These are phyloP conservation scores for Quercus berberidifolia DNA, from an alignment of 306 rosid genomes.

Conservation along the genomic window DNA sequence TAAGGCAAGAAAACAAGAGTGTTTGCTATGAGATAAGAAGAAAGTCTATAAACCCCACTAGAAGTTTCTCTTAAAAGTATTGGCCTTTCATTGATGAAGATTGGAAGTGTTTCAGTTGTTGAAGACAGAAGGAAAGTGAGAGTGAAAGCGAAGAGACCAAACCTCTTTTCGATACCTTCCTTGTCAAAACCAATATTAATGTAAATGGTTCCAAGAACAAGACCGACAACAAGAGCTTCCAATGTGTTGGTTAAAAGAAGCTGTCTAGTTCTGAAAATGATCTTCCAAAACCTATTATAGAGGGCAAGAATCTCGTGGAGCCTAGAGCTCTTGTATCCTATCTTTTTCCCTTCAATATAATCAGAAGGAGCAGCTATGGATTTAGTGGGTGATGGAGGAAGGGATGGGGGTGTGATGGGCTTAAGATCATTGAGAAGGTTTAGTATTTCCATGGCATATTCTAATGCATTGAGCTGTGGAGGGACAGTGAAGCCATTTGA, in stretches of 20 bases:
- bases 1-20: constrained; percentile 93
- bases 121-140: constrained; percentile 86
- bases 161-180: constrained; percentile 75
- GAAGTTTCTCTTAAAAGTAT: constrained; percentile 82
- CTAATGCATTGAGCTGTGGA: constrained; percentile 84
- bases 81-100: constrained; percentile 86
- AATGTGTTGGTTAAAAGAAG: constrained; percentile 68
- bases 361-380: constrained; percentile 8
- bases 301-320: constrained; percentile 59
- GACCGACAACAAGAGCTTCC: constrained; percentile 82
- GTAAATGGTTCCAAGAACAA: constrained; percentile 88
- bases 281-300: constrained; percentile 70
- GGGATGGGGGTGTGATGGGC: constrained; percentile 12
- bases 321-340: constrained; percentile 67
- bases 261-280: constrained; percentile 75
- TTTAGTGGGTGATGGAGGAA: constrained; percentile 30
- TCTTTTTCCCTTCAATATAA: constrained; percentile 2
- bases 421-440: constrained; percentile 39
- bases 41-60: constrained; percentile 76
- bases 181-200: constrained; percentile 72
- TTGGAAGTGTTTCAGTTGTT: constrained; percentile 85
- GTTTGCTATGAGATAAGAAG: constrained; percentile 85
- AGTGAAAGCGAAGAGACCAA: constrained; percentile 85
- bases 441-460: constrained; percentile 80
- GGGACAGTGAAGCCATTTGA: constrained; percentile 72